phyloP scores from a whole-genome alignment of 495 filamentous ascomycete genomes.

The Neurospora pannonica region DNA sequence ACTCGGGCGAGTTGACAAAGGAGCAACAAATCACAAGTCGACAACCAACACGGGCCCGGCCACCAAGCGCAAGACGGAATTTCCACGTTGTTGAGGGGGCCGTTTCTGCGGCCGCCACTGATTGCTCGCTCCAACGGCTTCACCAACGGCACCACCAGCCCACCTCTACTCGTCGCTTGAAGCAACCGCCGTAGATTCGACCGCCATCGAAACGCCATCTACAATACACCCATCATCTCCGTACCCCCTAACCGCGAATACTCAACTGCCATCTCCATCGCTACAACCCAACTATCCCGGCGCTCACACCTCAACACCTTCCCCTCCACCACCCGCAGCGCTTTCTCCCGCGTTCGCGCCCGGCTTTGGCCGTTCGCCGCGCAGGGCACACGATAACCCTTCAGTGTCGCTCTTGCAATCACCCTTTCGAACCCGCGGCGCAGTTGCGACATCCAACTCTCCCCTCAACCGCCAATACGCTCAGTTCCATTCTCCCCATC shows the following conservation, averaged over 20 bases:
- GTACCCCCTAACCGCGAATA: conserved; percentile 15
- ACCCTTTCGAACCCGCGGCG: conserved; percentile 37
- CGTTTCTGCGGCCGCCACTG: conserved; percentile 33
- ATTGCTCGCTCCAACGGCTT: conserved; percentile 36
- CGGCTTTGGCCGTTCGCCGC: conserved; percentile 17
- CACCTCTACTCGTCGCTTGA: conserved; percentile 14
- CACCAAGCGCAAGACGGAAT: background rate
- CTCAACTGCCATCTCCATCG: conserved; percentile 23
- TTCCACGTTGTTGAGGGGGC: conserved; percentile 18
- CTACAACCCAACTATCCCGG: conserved; percentile 27
- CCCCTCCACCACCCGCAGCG: conserved; percentile 13
- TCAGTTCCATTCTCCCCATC: conserved; percentile 16
- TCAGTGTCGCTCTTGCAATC: conserved; percentile 27
- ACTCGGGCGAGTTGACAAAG: background rate
- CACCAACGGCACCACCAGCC: conserved; percentile 26
- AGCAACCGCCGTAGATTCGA: conserved; percentile 32
- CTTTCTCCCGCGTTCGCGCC: conserved; percentile 6
- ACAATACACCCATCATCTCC: background rate
- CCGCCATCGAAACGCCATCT: background rate
- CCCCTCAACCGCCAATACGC: conserved; percentile 10
- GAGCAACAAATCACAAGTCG: background rate
- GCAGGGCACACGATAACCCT: conserved; percentile 29
- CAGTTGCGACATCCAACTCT: conserved; percentile 9
- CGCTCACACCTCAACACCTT: conserved; percentile 14
- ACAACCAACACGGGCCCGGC: background rate